Percentiles rank a stretch among this genome's conserved stretches.
phyloP scores from a whole-genome alignment of 306 rosid species.

The Pyrus communis region DNA sequence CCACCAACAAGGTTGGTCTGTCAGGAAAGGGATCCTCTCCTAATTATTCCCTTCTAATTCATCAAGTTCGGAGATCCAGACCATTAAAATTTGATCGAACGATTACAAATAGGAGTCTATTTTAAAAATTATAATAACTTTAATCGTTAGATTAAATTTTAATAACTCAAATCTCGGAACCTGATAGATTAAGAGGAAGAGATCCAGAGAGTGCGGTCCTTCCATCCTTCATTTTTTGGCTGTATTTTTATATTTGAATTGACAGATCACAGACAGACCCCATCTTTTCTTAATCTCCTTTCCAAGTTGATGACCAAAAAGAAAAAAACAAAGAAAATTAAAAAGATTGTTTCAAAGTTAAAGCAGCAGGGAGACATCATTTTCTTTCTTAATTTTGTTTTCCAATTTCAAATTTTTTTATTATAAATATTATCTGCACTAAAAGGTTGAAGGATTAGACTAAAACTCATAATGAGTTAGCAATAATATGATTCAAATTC shows the following conservation, averaged over 20 bases:
- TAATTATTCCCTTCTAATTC: too few species aligned
- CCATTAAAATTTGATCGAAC: too few species aligned
- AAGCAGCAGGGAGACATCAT: conserved; percentile 1
- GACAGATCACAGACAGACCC: background rate
- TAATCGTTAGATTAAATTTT: too few species aligned
- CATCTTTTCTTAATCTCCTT: background rate
- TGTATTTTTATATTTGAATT: background rate
- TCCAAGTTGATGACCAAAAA: background rate
- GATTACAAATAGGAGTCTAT: accelerated
- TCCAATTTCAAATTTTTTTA: background rate
- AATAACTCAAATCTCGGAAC: too few species aligned
- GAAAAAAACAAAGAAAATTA: background rate
- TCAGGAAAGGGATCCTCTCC: too few species aligned
- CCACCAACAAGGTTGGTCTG: conserved; percentile 12
- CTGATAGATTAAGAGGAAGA: too few species aligned
- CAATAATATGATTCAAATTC: too few species aligned
- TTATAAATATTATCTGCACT: too few species aligned
- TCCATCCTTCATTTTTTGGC: background rate
- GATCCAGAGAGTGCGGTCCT: background rate
- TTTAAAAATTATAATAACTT: too few species aligned
- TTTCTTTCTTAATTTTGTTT: background rate
- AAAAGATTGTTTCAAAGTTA: background rate
- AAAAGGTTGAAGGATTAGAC: accelerated
- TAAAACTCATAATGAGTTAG: too few species aligned
- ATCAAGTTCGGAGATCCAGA: too few species aligned